Conservation (phyloP, 345 rosid genomes). For the Hibiscus syriacus region DNA sequence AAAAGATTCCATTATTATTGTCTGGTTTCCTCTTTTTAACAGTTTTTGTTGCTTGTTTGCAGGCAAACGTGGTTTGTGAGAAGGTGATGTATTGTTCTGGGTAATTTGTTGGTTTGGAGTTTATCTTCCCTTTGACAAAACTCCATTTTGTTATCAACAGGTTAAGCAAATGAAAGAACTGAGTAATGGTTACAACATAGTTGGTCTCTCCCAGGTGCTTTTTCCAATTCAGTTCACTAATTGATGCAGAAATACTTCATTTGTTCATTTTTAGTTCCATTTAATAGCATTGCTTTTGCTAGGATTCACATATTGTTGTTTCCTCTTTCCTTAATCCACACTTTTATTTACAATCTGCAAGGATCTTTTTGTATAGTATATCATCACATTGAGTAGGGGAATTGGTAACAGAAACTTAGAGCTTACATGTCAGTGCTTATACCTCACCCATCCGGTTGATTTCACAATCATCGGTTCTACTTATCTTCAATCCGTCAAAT, state of each 20-base stretch:
- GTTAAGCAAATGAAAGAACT: conserved; percentile 75
- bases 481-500: no score
- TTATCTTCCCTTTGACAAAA: conserved; percentile 9
- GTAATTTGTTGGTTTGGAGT: not conserved
- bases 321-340: no score
- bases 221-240: not conserved
- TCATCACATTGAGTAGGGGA: not conserved
- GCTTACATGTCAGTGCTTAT: not conserved
- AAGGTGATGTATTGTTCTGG: conserved; percentile 32
- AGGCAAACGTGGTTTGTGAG: conserved; percentile 57
- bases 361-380: not conserved
- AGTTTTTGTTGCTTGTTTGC: conserved; percentile 17
- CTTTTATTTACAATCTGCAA: no score
- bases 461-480: no score
- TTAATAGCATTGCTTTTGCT: not conserved
- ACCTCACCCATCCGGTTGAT: no score
- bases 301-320: not conserved
- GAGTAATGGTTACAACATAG: conserved; percentile 71
- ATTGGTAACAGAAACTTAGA: not conserved
- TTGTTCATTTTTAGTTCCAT: not conserved
- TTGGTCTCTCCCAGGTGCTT: conserved; percentile 85
- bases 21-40: conserved; percentile 3
- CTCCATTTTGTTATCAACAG: conserved; percentile 21
- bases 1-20: not conserved
- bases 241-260: conserved; percentile 1